Percentiles rank a stretch among this genome's conserved stretches.
phyloP scores from a whole-genome alignment of 768 basidiomycete genomes.

The Obba rivulosa region DNA sequence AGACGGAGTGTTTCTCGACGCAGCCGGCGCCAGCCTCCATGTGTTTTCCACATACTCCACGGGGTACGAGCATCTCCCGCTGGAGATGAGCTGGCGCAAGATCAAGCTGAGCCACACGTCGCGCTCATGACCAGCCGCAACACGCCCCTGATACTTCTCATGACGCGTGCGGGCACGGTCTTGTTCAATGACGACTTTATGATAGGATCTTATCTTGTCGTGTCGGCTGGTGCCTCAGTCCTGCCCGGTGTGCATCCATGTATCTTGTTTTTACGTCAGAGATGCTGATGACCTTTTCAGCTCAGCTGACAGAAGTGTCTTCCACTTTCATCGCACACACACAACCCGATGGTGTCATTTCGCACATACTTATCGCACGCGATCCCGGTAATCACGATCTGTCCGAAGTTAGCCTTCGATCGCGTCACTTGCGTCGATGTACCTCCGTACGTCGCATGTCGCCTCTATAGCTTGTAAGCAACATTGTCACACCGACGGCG shows the following conservation, averaged over 20 bases:
- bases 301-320: too few species aligned
- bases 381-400: constrained; percentile 25
- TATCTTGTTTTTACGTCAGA: too few species aligned
- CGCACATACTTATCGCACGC: constrained; percentile 48
- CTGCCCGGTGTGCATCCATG: too few species aligned
- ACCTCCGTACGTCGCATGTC: constrained; percentile 50
- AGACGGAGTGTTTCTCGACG: constrained; percentile 65
- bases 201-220: too few species aligned
- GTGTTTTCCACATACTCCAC: constrained; percentile 94
- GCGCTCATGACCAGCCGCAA: constrained; percentile 88
- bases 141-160: constrained; percentile 75
- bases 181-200: too few species aligned
- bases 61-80: constrained; percentile 86
- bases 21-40: constrained; percentile 71
- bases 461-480: constrained; percentile 60
- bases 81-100: constrained; percentile 52
- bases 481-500: constrained; percentile 84
- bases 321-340: too few species aligned
- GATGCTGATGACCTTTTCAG: too few species aligned
- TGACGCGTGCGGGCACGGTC: too few species aligned
- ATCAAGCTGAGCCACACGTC: constrained; percentile 80
- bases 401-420: too few species aligned
- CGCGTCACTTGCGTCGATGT: too few species aligned
- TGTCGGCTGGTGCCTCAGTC: too few species aligned
- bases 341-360: too few species aligned